These are phyloP conservation scores for Daldinia caldariorum DNA, from an alignment of 495 filamentous ascomycete genomes.

Conservation along the genomic window DNA sequence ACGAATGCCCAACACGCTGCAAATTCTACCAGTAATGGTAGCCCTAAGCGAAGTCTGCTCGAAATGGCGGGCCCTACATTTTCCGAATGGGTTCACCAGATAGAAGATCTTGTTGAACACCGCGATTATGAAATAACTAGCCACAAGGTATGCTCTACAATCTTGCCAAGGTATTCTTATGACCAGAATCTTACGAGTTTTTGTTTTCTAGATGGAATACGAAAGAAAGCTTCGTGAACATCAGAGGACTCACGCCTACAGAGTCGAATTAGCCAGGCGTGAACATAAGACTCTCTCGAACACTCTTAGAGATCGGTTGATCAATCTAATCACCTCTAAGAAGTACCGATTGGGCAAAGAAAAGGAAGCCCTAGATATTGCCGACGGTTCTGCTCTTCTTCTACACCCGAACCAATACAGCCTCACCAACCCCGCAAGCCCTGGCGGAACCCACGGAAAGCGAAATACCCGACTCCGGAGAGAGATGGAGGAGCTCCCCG, in stretches of 20 bases:
- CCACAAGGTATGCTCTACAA: constrained; percentile 69
- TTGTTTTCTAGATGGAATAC: constrained; percentile 62
- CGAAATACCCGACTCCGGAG: constrained; percentile 83
- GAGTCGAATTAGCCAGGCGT: constrained; percentile 77
- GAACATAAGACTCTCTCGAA: constrained; percentile 80
- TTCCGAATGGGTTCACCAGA: constrained; percentile 78
- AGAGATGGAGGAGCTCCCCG: constrained; percentile 79
- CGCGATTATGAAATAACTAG: constrained; percentile 80
- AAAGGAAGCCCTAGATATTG: constrained; percentile 87
- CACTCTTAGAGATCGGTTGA: constrained; percentile 85
- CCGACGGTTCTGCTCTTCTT: constrained; percentile 86
- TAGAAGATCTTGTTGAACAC: constrained; percentile 85
- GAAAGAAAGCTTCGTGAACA: constrained; percentile 64
- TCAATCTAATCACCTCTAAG: constrained; percentile 78
- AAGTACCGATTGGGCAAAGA: constrained; percentile 81
- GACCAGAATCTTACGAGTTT: constrained; percentile 27
- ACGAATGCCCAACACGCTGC: constrained; percentile 52
- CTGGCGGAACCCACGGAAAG: constrained; percentile 81
- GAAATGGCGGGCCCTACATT: constrained; percentile 82
- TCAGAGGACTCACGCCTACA: constrained; percentile 64
- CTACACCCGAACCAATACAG: constrained; percentile 93
- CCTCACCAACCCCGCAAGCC: constrained; percentile 80
- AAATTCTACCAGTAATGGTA: constrained; percentile 58
- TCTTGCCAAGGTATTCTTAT: not conserved
- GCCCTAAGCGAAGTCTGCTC: constrained; percentile 57